Evolutionary conservation across 495 filamentous ascomycete species (phyloP).

Genomic region (Neurospora sp.): DNA sequence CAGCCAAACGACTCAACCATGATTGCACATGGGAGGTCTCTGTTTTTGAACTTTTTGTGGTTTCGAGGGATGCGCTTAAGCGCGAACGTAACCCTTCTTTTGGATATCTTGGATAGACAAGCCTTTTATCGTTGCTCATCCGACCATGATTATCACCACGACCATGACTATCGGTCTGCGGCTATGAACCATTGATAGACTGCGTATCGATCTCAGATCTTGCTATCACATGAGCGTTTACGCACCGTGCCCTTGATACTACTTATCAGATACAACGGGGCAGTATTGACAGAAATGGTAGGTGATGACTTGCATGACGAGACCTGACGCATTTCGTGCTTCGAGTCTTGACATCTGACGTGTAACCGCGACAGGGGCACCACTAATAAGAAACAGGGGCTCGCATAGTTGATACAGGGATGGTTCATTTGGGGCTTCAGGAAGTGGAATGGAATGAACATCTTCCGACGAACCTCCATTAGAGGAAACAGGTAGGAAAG

Average conservation of each 20-base stretch:
- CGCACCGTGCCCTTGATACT: no score
- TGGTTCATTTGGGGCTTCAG: background rate
- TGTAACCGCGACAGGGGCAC: background rate
- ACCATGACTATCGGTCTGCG: no score
- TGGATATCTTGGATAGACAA: background rate
- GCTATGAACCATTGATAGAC: no score
- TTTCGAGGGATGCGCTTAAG: background rate
- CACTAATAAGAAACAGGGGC: background rate
- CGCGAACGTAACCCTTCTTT: background rate
- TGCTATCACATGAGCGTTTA: no score
- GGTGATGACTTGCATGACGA: background rate
- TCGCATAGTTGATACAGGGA: background rate
- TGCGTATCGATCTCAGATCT: no score
- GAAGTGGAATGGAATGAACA: no score
- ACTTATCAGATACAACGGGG: no score
- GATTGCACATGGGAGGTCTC: background rate
- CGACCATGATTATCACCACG: background rate
- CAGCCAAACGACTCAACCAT: background rate
- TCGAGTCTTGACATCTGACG: background rate
- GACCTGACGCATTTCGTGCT: constrained; percentile 2
- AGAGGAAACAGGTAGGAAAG: no score
- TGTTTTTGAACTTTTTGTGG: background rate
- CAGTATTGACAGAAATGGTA: background rate
- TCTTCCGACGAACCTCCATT: no score
- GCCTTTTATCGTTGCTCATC: background rate